Conservation (phyloP, 1,284 basidiomycete genomes). For the Cerioporus squamosus region DNA sequence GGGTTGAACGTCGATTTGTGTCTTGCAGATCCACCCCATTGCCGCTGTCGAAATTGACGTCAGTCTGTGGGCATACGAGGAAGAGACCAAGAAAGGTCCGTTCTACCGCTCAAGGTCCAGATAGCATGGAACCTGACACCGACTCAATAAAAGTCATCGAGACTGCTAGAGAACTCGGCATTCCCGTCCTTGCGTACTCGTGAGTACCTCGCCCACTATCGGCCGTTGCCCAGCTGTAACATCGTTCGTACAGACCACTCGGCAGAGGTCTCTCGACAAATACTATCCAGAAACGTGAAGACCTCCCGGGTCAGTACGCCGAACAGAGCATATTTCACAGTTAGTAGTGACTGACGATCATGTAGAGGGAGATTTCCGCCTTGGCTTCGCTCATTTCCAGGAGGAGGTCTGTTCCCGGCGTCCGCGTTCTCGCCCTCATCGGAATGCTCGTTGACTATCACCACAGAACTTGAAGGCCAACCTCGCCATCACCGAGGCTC, state of each 20-base stretch:
- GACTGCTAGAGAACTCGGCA: slow-evolving; percentile 46
- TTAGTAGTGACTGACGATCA: too few relatives aligned
- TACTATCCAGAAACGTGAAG: slow-evolving; percentile 47
- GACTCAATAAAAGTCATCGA: slow-evolving; percentile 36
- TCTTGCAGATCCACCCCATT: slow-evolving; percentile 43
- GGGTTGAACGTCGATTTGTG: background rate
- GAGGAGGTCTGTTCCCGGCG: slow-evolving; percentile 44
- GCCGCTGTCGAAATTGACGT: slow-evolving; percentile 57
- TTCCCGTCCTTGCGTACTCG: slow-evolving; percentile 60
- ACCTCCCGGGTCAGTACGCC: slow-evolving; percentile 40
- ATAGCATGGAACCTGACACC: background rate
- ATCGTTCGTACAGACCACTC: too few relatives aligned
- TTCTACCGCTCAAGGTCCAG: too few relatives aligned
- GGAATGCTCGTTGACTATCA: too few relatives aligned
- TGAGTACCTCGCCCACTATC: background rate
- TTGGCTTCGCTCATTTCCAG: slow-evolving; percentile 38
- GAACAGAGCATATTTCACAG: background rate
- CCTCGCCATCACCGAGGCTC: slow-evolving; percentile 52
- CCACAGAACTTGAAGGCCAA: slow-evolving; percentile 66
- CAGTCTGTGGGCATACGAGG: slow-evolving; percentile 53
- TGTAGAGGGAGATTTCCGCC: slow-evolving; percentile 41
- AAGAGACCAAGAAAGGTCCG: slow-evolving; percentile 51
- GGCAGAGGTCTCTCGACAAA: slow-evolving; percentile 63
- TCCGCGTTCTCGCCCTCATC: too few relatives aligned
- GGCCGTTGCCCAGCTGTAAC: background rate